Conservation (phyloP, 768 basidiomycete species). For the Crucibulum laeve region DNA sequence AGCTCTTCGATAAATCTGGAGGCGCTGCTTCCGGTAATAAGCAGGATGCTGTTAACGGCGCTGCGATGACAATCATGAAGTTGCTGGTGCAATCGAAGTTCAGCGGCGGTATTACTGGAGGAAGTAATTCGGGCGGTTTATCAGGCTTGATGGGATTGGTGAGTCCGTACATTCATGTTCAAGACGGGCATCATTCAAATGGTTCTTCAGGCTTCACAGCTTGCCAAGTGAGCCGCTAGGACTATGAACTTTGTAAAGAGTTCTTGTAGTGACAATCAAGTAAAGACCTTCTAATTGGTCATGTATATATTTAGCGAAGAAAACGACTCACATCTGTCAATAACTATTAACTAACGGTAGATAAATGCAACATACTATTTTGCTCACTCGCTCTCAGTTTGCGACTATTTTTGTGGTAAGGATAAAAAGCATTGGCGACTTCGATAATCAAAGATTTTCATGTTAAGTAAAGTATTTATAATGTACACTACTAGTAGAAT, state of each 20-base stretch:
- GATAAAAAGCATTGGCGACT: too few species aligned
- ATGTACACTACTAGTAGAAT: too few species aligned
- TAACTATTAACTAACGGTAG: too few species aligned
- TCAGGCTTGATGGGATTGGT: conserved; percentile 59
- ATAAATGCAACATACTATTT: too few species aligned
- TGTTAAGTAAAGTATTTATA: too few species aligned
- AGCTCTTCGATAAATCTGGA: conserved; percentile 70
- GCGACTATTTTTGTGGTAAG: too few species aligned
- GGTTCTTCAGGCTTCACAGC: conserved; percentile 22
- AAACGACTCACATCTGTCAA: too few species aligned
- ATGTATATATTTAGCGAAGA: too few species aligned
- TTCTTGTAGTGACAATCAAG: too few species aligned
- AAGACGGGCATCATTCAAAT: neutral
- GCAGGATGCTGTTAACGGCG: conserved; percentile 82
- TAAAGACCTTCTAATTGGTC: too few species aligned
- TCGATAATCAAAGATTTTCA: too few species aligned
- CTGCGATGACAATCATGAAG: conserved; percentile 85
- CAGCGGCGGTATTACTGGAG: conserved; percentile 42
- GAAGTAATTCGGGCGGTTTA: conserved; percentile 69
- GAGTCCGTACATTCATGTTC: conserved; percentile 23
- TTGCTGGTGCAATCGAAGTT: conserved; percentile 69
- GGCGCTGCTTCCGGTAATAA: conserved; percentile 63
- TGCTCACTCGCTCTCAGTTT: too few species aligned
- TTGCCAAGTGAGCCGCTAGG: conserved; percentile 6
- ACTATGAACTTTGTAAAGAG: neutral